Percentiles rank a stretch among this genome's conserved stretches.
phyloP scores from a whole-genome alignment of 2,329 filamentous ascomycete genomes.

The Fusarium euwallaceae region DNA sequence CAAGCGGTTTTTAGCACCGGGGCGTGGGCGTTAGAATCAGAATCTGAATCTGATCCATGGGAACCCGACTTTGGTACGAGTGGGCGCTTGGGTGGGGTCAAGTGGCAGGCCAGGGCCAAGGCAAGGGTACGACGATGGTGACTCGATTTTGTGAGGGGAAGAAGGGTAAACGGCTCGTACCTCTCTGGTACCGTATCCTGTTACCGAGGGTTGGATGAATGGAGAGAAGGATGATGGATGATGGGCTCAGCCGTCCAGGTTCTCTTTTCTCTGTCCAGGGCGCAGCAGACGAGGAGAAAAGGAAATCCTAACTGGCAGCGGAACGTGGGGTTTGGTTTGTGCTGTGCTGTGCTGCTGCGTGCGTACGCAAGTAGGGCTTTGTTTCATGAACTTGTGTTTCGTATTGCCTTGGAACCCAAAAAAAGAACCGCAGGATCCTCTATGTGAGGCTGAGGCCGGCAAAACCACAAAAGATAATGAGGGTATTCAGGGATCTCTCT shows the following conservation, averaged over 20 bases:
- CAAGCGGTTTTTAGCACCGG: no score
- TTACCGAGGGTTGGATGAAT: slow-evolving; percentile 19
- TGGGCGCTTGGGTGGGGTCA: slow-evolving; percentile 36
- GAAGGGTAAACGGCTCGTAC: slow-evolving; percentile 29
- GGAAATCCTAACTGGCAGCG: background rate
- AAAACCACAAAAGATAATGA: background rate
- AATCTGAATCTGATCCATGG: no score
- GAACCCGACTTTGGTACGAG: background rate
- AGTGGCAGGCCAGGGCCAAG: slow-evolving; percentile 30
- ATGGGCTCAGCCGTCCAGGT: slow-evolving; percentile 17
- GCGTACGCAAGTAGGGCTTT: slow-evolving; percentile 12
- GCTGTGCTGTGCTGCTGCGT: background rate
- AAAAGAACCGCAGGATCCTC: slow-evolving; percentile 25
- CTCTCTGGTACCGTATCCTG: slow-evolving; percentile 28
- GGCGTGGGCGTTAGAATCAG: no score
- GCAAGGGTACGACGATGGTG: slow-evolving; percentile 29
- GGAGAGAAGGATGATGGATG: slow-evolving; percentile 11
- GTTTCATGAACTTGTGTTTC: slow-evolving; percentile 21
- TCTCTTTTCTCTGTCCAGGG: slow-evolving; percentile 14
- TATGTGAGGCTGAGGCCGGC: slow-evolving; percentile 15
- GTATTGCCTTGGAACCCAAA: slow-evolving; percentile 14
- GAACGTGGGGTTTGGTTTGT: slow-evolving; percentile 5
- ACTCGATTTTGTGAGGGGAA: slow-evolving; percentile 31
- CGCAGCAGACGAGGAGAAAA: slow-evolving; percentile 26
- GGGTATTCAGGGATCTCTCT: background rate